Percentiles rank a stretch among this genome's conserved stretches.
Conservation (phyloP, 192 early-diverging fungal species). For the Backusella liffmaniae region DNA sequence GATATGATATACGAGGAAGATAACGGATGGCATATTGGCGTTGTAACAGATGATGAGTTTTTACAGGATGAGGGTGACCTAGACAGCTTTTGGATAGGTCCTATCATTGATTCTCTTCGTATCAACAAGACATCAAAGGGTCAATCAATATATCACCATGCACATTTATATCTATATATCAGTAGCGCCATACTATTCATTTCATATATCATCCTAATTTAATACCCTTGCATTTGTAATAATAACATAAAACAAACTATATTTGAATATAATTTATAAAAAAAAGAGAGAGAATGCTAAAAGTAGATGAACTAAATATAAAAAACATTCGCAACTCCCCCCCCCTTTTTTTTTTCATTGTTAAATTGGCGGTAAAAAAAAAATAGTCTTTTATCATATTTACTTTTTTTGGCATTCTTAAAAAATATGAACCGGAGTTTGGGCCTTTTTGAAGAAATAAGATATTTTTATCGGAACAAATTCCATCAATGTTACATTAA, state of each 20-base stretch:
- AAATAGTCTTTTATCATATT: not conserved
- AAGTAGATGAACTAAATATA: not conserved
- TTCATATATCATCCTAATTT: constrained; percentile 3
- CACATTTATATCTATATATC: not conserved
- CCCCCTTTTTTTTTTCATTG: not conserved
- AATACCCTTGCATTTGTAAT: not conserved
- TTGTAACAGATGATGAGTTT: not conserved
- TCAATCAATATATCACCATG: not conserved
- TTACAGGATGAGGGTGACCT: not conserved
- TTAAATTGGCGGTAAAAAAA: not conserved
- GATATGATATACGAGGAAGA: not conserved
- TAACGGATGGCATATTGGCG: not conserved
- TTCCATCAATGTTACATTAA: not conserved
- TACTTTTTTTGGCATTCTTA: not conserved
- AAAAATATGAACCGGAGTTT: not conserved
- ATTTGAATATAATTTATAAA: not conserved
- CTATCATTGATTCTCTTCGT: not conserved
- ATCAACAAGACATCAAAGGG: not conserved
- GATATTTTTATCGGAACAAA: not conserved
- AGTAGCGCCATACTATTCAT: not conserved
- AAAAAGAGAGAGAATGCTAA: not conserved
- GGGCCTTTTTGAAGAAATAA: not conserved
- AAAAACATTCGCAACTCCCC: not conserved
- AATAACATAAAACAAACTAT: not conserved
- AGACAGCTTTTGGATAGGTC: not conserved